Evolutionary conservation across 441 rosid genomes (phyloP).

Genomic region (Hura crepitans): DNA sequence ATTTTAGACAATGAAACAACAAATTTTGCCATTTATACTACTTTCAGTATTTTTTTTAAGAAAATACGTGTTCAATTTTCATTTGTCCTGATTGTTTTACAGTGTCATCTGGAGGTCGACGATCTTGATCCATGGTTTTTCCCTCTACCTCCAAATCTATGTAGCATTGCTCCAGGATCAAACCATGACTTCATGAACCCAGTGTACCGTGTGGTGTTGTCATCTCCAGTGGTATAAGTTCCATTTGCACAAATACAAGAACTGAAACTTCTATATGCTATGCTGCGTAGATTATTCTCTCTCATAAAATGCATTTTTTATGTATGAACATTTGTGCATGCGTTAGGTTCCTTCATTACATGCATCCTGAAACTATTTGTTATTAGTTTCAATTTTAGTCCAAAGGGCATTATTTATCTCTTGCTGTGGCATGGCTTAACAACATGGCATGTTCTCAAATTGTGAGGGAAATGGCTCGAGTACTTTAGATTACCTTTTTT

Average conservation of each 20-base stretch:
- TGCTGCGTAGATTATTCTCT: slow-evolving; percentile 8
- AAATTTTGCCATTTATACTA: neutral
- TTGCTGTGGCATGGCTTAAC: neutral
- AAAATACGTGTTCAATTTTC: slow-evolving; percentile 11
- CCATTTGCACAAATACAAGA: slow-evolving; percentile 18
- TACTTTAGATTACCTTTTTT: neutral
- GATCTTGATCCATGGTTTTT: slow-evolving; percentile 80
- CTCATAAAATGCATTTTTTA: neutral
- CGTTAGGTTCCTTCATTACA: neutral
- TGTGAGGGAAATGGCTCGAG: neutral
- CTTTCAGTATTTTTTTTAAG: neutral
- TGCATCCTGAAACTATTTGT: neutral
- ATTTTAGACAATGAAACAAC: neutral
- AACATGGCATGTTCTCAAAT: neutral
- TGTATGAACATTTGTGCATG: neutral
- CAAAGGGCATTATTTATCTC: neutral
- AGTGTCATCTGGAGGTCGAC: slow-evolving; percentile 44
- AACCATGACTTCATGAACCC: slow-evolving; percentile 69
- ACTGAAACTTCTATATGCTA: slow-evolving; percentile 2
- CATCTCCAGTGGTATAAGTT: slow-evolving; percentile 85
- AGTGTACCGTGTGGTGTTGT: slow-evolving; percentile 64
- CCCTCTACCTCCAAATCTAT: slow-evolving; percentile 60
- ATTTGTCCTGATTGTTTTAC: slow-evolving; percentile 29
- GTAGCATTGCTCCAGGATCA: slow-evolving; percentile 69
- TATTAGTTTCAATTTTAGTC: neutral